These are phyloP conservation scores for Penicillium bovifimosum DNA, from an alignment of 495 filamentous ascomycete genomes.

Conservation along the genomic window DNA sequence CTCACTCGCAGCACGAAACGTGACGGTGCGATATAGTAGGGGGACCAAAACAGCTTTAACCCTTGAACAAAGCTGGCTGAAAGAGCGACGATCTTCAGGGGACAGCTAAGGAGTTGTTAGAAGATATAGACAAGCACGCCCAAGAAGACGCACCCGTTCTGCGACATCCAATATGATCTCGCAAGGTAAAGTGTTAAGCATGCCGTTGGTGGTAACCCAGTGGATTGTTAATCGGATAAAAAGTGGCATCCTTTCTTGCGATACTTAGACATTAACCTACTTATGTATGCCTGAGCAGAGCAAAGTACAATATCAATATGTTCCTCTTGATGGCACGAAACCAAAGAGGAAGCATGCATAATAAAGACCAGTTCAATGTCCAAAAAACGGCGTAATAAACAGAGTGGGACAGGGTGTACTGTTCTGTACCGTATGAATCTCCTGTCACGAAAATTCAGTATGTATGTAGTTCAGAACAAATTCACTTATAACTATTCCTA, in stretches of 20 bases:
- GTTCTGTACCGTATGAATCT: too few species aligned
- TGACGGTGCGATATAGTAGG: constrained; percentile 3
- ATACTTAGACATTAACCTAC: neutral
- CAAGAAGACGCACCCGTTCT: neutral
- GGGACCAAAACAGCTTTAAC: constrained; percentile 1
- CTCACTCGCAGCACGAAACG: too few species aligned
- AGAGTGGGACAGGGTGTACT: neutral
- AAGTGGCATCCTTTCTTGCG: neutral
- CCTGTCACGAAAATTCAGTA: too few species aligned
- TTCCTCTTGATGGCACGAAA: neutral
- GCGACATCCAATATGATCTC: neutral
- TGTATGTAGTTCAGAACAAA: too few species aligned
- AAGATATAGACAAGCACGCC: neutral
- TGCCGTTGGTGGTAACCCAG: too few species aligned
- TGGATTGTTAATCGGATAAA: neutral
- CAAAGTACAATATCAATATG: too few species aligned
- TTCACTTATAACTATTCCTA: too few species aligned
- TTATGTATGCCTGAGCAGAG: neutral
- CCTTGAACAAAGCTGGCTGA: constrained; percentile 6
- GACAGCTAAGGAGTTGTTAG: neutral
- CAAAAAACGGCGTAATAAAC: neutral
- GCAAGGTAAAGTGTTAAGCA: too few species aligned
- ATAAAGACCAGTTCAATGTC: neutral
- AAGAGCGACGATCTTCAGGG: neutral
- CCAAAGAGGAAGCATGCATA: neutral